phyloP scores from a whole-genome alignment of 352 stramenopile genomes.

The Phytophthora nicotianae region DNA sequence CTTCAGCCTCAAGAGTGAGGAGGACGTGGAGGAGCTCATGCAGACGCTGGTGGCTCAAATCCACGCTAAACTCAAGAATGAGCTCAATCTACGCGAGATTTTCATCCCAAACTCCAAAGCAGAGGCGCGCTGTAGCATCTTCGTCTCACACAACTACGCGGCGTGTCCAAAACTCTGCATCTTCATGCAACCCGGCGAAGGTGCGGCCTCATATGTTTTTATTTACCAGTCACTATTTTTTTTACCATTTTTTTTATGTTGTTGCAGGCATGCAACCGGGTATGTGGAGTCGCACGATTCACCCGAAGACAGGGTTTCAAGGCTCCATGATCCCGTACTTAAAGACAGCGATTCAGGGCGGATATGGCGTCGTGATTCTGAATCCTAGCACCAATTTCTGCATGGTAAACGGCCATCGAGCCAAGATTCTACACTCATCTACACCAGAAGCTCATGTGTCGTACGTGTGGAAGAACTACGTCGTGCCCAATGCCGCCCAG shows the following conservation, averaged over 20 bases:
- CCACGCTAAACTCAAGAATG: slow-evolving; percentile 86
- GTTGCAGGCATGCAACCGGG: slow-evolving; percentile 63
- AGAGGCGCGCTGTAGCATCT: slow-evolving; percentile 87
- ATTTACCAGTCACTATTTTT: not conserved
- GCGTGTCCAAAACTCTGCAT: slow-evolving; percentile 81
- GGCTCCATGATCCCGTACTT: slow-evolving; percentile 90
- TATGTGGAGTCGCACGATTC: slow-evolving; percentile 75
- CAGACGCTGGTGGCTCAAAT: slow-evolving; percentile 85
- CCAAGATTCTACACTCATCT: slow-evolving; percentile 82
- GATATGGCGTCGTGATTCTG: slow-evolving; percentile 81
- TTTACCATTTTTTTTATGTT: slow-evolving; percentile 6
- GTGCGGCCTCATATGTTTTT: slow-evolving; percentile 21
- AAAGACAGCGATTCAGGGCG: slow-evolving; percentile 84
- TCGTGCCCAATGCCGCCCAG: slow-evolving; percentile 76
- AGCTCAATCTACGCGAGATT: slow-evolving; percentile 83
- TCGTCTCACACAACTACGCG: slow-evolving; percentile 83
- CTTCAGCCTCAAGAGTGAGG: slow-evolving; percentile 80
- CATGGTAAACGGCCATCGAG: slow-evolving; percentile 78
- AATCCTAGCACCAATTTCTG: slow-evolving; percentile 87
- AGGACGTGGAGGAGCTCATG: slow-evolving; percentile 87
- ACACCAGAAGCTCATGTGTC: slow-evolving; percentile 79
- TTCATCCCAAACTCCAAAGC: slow-evolving; percentile 90
- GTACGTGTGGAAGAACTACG: slow-evolving; percentile 90
- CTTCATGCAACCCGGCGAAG: slow-evolving; percentile 78
- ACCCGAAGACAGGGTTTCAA: slow-evolving; percentile 83